Conservation (phyloP, 2,329 filamentous ascomycete genomes). For the Claviceps cyperi region DNA sequence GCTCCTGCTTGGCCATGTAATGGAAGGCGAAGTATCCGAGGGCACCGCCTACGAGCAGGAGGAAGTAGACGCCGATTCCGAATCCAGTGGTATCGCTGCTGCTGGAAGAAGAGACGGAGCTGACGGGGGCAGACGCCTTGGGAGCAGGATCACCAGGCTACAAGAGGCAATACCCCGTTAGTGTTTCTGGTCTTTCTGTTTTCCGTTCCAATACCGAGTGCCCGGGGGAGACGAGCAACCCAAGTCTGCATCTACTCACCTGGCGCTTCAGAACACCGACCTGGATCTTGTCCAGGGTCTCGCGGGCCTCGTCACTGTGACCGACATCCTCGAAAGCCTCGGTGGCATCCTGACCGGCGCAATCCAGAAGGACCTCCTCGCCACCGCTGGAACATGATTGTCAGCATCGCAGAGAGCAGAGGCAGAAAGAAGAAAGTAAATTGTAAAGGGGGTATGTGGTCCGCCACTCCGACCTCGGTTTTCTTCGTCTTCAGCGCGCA, state of each 20-base stretch:
- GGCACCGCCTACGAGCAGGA: slow-evolving; percentile 64
- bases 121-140: slow-evolving; percentile 38
- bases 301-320: slow-evolving; percentile 94
- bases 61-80: slow-evolving; percentile 67
- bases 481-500: background rate
- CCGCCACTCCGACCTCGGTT: too few relatives aligned
- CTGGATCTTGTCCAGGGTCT: slow-evolving; percentile 68
- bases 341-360: slow-evolving; percentile 88
- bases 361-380: slow-evolving; percentile 94
- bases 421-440: background rate
- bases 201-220: background rate
- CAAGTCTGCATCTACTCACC: slow-evolving; percentile 35
- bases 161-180: background rate
- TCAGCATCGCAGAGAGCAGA: background rate
- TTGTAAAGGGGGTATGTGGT: too few relatives aligned
- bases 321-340: slow-evolving; percentile 99
- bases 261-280: slow-evolving; percentile 67
- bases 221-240: background rate
- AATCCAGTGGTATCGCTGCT: slow-evolving; percentile 39
- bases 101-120: slow-evolving; percentile 34
- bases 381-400: slow-evolving; percentile 52
- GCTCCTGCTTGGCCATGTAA: slow-evolving; percentile 47
- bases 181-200: background rate
- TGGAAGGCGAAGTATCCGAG: slow-evolving; percentile 72
- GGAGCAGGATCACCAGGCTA: slow-evolving; percentile 68